phyloP scores from a whole-genome alignment of 805 yeast species.

The Phaffomyces opuntiae region DNA sequence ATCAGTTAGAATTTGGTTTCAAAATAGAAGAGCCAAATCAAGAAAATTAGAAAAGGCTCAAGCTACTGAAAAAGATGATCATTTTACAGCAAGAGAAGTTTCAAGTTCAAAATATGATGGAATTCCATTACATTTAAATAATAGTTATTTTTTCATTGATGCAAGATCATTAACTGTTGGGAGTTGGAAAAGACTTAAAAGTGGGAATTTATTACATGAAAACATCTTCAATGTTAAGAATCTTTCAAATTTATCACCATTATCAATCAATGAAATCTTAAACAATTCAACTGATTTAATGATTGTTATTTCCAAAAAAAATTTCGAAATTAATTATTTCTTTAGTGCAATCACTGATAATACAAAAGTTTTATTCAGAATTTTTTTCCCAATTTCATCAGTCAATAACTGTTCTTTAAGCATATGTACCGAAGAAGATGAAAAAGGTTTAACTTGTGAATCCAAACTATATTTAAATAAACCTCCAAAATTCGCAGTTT shows the following conservation, averaged over 20 bases:
- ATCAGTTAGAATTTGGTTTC: conserved; percentile 91
- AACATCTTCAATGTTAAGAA: conserved; percentile 34
- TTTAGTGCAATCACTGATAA: conserved; percentile 62
- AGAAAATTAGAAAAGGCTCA: conserved; percentile 55
- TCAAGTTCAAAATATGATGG: conserved; percentile 27
- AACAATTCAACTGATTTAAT: conserved; percentile 57
- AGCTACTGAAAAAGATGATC: conserved; percentile 16
- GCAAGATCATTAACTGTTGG: conserved; percentile 67
- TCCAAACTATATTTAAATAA: conserved; percentile 43
- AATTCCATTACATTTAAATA: conserved; percentile 51
- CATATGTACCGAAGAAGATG: conserved; percentile 34
- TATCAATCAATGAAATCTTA: conserved; percentile 57
- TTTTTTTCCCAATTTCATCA: conserved; percentile 61
- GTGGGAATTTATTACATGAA: conserved; percentile 42
- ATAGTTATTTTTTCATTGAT: conserved; percentile 62
- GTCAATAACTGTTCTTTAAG: conserved; percentile 51
- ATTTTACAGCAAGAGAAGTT: conserved; percentile 5
- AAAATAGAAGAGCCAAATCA: conserved; percentile 75
- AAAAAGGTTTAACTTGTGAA: conserved; percentile 31
- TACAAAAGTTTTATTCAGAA: conserved; percentile 62
- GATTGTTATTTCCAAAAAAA: conserved; percentile 63
- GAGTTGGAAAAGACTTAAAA: conserved; percentile 70
- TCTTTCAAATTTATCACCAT: conserved; percentile 60
- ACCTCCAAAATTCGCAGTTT: conserved; percentile 75
- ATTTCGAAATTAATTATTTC: conserved; percentile 69